Base-by-base conservation (phyloP, 2,329 filamentous ascomycete species). In the Fusarium zealandicum region DNA sequence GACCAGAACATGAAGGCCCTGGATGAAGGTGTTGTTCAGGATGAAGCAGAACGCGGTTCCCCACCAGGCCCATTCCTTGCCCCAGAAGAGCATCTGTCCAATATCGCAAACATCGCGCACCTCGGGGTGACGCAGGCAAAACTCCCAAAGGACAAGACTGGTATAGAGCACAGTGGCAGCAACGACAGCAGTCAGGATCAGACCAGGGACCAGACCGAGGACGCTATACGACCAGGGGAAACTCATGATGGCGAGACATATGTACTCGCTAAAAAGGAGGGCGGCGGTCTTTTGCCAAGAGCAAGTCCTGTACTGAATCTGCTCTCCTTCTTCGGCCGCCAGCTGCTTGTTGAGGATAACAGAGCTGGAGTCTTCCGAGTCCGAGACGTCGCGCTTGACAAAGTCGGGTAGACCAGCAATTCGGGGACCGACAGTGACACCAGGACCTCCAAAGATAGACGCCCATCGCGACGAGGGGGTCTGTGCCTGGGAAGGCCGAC, bases 261-360 rank as follows among this genome's bases (percentile, higher is more conserved):
- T 97, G 73, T 97, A 97, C 78, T 97, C 93, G 43, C 91, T 95
- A 76, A 97, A 96, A 44, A 97, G 85, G 64, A 96, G 74, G 1
- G 89, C 92, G 1, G 93, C 92, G 46, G 93, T 96, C 89, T 96
- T 96, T 70, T 90, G 89, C 93, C 93, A 97, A 64, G 88, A 93
- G 76, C 93, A 97, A 32, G 92, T 96, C 56, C 93, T 83, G 72
- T 97, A 97, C 76, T 96, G 88, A 74, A 97, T 96, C 10, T 87
- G 85, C 73, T 90, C 87, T 44, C 85, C 87, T 22, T 86, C 82
- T 73, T 96, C 93, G 57, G 90, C 71, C 46, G 88, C 90, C 60
- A 93, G 84, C 76, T 96, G 92, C 75, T 80, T 80, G 59, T 75
- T 71, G n/a, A 84, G 71, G 38, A 84, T 82, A 13, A 76, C 78